phyloP scores from a whole-genome alignment of 345 rosid genomes.

The Draba incana region DNA sequence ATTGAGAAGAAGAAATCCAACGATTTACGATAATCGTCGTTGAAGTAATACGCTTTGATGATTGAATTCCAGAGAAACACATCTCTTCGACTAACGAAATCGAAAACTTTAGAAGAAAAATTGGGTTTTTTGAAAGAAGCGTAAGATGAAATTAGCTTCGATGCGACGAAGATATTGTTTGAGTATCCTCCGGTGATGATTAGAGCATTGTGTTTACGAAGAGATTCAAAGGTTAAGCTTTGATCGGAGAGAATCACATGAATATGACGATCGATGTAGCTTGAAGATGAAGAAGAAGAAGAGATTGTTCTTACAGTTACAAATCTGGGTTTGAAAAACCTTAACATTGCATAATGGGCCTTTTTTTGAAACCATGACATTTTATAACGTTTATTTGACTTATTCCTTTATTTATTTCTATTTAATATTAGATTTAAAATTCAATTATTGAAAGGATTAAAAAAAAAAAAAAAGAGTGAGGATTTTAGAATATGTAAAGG shows the following conservation, averaged over 20 bases:
- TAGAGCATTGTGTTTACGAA: constrained; percentile 54
- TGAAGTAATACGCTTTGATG: constrained; percentile 69
- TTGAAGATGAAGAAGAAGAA: constrained; percentile 38
- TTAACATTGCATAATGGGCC: constrained; percentile 29
- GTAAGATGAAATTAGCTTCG: constrained; percentile 65
- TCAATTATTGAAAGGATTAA: not conserved
- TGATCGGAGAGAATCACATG: constrained; percentile 41
- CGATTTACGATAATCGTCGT: constrained; percentile 49
- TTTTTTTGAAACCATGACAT: not conserved
- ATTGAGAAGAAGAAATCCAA: constrained; percentile 49
- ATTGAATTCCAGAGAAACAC: constrained; percentile 71
- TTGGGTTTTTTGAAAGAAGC: constrained; percentile 45
- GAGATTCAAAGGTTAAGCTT: constrained; percentile 36
- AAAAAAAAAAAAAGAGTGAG: not conserved
- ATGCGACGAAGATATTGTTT: constrained; percentile 53
- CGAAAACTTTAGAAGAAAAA: constrained; percentile 48
- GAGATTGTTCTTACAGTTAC: constrained; percentile 11
- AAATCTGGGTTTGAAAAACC: constrained; percentile 29
- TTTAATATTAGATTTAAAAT: not conserved
- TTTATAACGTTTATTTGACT: no score
- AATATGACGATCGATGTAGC: constrained; percentile 47
- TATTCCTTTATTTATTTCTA: no score
- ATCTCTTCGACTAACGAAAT: constrained; percentile 48
- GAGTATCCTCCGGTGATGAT: constrained; percentile 57
- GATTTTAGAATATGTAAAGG: not conserved